phyloP scores from a whole-genome alignment of 805 yeast genomes.

The Wickerhamomyces subpelliculosus region DNA sequence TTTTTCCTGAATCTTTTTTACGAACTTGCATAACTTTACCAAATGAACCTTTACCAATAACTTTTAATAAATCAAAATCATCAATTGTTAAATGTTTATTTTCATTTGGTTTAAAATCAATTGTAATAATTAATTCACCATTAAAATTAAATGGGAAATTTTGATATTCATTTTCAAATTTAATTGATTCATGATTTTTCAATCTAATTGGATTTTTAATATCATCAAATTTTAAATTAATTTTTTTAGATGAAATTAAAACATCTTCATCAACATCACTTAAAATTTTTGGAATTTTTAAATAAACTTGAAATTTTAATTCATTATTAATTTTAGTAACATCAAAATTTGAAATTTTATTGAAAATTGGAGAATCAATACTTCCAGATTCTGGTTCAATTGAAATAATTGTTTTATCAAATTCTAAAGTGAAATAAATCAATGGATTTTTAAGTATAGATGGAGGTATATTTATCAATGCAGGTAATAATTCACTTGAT shows the following conservation, averaged over 20 bases:
- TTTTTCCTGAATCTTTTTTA: slow-evolving; percentile 89
- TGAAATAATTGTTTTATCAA: slow-evolving; percentile 88
- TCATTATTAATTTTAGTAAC: slow-evolving; percentile 57
- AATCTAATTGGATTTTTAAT: slow-evolving; percentile 47
- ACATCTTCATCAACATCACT: slow-evolving; percentile 50
- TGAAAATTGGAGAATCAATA: slow-evolving; percentile 72
- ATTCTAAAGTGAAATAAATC: slow-evolving; percentile 82
- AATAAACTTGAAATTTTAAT: slow-evolving; percentile 71
- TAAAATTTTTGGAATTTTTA: slow-evolving; percentile 64
- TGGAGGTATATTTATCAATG: slow-evolving; percentile 48
- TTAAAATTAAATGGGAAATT: slow-evolving; percentile 10
- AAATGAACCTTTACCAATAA: slow-evolving; percentile 95
- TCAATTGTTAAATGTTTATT: slow-evolving; percentile 74
- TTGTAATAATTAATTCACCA: slow-evolving; percentile 54
- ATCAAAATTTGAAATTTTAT: slow-evolving; percentile 87
- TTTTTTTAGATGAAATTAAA: slow-evolving; percentile 61
- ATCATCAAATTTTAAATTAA: slow-evolving; percentile 36
- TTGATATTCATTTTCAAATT: slow-evolving; percentile 27
- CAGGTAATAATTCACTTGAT: slow-evolving; percentile 35
- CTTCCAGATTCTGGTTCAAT: slow-evolving; percentile 85
- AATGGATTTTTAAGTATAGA: slow-evolving; percentile 55
- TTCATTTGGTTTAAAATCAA: slow-evolving; percentile 63
- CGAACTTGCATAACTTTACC: slow-evolving; percentile 99
- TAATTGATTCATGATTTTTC: slow-evolving; percentile 57
- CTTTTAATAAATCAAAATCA: slow-evolving; percentile 88